A percentile compares a stretch with the other conserved stretches of the same genome.
Evolutionary conservation across 1,284 basidiomycete species (phyloP).

Genomic region (Leccinum fuscescens): DNA sequence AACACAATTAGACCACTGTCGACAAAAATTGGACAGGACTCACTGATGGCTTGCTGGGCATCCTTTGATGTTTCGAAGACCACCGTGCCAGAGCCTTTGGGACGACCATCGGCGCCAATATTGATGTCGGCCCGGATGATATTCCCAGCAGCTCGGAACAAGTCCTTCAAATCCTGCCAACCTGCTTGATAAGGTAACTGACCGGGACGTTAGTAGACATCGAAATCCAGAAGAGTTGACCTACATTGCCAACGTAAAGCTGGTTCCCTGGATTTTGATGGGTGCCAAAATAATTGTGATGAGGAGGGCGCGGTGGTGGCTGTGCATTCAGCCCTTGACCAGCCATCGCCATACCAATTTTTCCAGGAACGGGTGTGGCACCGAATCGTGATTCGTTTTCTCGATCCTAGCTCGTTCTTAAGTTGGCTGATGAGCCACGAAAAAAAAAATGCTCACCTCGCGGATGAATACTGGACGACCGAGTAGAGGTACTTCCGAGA

Average conservation of each 20-base stretch:
- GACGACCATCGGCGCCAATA: conserved; percentile 86
- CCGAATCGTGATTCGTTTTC: conserved; percentile 95
- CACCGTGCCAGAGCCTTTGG: conserved; percentile 94
- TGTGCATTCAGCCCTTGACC: conserved; percentile 72
- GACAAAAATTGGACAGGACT: conserved; percentile 27
- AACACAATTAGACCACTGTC: conserved; percentile 2
- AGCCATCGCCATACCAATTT: conserved; percentile 89
- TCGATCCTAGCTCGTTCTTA: conserved; percentile 68
- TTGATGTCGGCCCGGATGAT: conserved; percentile 95
- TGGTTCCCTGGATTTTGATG: conserved; percentile 78
- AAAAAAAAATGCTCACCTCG: conserved; percentile 60
- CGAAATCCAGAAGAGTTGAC: conserved; percentile 26
- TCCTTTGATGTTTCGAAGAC: conserved; percentile 91
- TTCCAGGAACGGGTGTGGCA: conserved; percentile 87
- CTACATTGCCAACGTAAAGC: conserved; percentile 88
- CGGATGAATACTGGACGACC: conserved; percentile 95
- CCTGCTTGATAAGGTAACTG: conserved; percentile 93
- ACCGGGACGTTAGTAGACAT: conserved; percentile 8
- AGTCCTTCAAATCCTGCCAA: conserved; percentile 98
- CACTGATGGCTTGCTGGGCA: conserved; percentile 88
- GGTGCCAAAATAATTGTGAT: conserved; percentile 67
- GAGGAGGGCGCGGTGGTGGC: conserved; percentile 72
- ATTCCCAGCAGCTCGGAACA: conserved; percentile 92
- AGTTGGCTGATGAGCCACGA: not conserved
- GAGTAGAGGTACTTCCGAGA: conserved; percentile 85